A percentile compares a stretch with the other conserved stretches of the same genome.
These are phyloP conservation scores for Xylaria palmicola DNA, from an alignment of 495 filamentous ascomycete genomes.

Conservation along the genomic window DNA sequence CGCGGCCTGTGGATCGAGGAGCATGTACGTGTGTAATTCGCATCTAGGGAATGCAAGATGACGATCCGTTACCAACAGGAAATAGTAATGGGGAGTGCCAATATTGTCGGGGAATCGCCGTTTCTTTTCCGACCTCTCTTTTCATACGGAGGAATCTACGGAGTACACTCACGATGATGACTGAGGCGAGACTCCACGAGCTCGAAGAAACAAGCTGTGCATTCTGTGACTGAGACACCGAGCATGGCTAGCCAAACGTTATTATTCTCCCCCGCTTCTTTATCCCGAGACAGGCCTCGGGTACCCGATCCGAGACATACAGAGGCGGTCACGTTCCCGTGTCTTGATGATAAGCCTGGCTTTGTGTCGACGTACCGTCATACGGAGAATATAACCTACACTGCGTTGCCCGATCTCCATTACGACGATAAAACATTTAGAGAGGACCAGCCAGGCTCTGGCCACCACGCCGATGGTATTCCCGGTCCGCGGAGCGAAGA, in stretches of 20 bases:
- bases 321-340: neutral
- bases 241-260: neutral
- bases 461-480: neutral
- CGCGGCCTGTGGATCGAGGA: no score
- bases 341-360: neutral
- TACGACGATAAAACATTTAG: neutral
- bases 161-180: neutral
- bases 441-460: neutral
- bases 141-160: neutral
- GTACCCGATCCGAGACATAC: neutral
- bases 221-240: neutral
- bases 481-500: neutral
- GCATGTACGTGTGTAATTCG: no score
- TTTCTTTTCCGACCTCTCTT: neutral
- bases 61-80: neutral
- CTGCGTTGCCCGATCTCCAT: neutral
- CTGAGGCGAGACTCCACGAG: neutral
- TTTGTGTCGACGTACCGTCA: neutral
- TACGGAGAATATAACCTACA: neutral
- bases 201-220: neutral
- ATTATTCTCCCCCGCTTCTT: neutral
- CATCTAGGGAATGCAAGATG: no score
- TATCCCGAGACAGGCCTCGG: neutral
- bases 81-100: neutral
- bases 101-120: neutral